phyloP scores from a whole-genome alignment of 306 rosid species.

The Malus domestica region DNA sequence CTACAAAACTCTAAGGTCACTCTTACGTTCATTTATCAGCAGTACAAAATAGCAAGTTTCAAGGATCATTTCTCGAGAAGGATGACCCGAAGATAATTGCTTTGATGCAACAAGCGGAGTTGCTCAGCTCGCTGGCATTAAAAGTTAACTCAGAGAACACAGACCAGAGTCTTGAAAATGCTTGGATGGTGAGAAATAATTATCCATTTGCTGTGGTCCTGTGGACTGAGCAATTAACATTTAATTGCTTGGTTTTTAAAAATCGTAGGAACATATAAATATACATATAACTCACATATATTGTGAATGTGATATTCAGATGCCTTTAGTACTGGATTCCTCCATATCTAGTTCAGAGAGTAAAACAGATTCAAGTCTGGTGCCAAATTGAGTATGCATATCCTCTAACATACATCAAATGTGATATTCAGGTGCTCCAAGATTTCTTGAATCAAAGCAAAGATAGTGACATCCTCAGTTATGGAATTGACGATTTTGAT shows the following conservation, averaged over 20 bases:
- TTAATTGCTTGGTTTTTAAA: not conserved
- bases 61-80: conserved; percentile 72
- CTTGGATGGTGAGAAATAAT: conserved; percentile 84
- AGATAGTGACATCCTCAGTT: conserved; percentile 51
- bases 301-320: not conserved
- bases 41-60: conserved; percentile 49
- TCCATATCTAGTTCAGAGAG: not conserved
- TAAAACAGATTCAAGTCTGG: not conserved
- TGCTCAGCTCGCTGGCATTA: conserved; percentile 79
- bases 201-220: conserved; percentile 1
- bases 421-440: conserved; percentile 68
- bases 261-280: not conserved
- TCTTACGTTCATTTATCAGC: conserved; percentile 29
- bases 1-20: conserved; percentile 1
- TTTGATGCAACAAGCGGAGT: conserved; percentile 92
- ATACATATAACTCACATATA: not conserved
- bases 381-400: not conserved
- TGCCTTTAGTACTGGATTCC: not conserved
- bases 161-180: conserved; percentile 92
- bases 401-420: conserved; percentile 18
- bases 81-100: conserved; percentile 79
- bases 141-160: conserved; percentile 77
- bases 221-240: conserved; percentile 6
- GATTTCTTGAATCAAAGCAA: conserved; percentile 75
- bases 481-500: conserved; percentile 44